These are phyloP conservation scores for Wickerhamiella brachini DNA, from an alignment of 805 yeast species.

Conservation along the genomic window DNA sequence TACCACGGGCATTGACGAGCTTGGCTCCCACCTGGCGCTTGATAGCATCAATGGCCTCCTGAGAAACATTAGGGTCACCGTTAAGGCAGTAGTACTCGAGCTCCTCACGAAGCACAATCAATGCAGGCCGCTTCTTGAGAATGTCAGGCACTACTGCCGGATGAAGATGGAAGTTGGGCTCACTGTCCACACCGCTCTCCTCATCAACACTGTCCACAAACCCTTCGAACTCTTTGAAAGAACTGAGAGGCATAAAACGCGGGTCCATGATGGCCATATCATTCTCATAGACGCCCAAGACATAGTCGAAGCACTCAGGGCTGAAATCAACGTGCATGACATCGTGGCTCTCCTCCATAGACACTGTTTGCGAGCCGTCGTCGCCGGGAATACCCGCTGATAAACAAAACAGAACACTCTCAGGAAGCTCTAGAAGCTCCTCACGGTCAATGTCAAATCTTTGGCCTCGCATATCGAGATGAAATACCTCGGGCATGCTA, in stretches of 20 bases:
- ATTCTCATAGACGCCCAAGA: conserved; percentile 52
- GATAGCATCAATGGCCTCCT: conserved; percentile 49
- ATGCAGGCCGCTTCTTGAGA: conserved; percentile 68
- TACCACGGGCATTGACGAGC: conserved; percentile 40
- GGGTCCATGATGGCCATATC: conserved; percentile 47
- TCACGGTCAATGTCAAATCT: conserved; percentile 69
- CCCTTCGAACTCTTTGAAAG: conserved; percentile 12
- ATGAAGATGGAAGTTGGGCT: conserved; percentile 9
- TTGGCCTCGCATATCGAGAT: conserved; percentile 62
- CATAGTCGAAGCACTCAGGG: conserved; percentile 75
- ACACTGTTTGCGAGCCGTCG: conserved; percentile 51
- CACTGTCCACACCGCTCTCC: conserved; percentile 1
- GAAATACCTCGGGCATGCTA: conserved; percentile 27
- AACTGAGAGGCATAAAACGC: conserved; percentile 7
- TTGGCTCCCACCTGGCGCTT: conserved; percentile 62
- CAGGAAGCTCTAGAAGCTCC: conserved; percentile 85
- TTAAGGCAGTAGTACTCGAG: conserved; percentile 88
- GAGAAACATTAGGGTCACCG: conserved; percentile 39
- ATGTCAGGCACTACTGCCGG: conserved; percentile 32
- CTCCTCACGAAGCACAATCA: conserved; percentile 86
- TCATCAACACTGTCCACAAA: conserved; percentile 8
- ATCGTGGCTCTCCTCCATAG: conserved; percentile 11
- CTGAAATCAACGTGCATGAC: conserved; percentile 54
- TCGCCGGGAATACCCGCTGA: conserved; percentile 77
- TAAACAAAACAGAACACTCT: conserved; percentile 68